Conservation (phyloP, 139 green algal genomes). For the Parachlorella kessleri region DNA sequence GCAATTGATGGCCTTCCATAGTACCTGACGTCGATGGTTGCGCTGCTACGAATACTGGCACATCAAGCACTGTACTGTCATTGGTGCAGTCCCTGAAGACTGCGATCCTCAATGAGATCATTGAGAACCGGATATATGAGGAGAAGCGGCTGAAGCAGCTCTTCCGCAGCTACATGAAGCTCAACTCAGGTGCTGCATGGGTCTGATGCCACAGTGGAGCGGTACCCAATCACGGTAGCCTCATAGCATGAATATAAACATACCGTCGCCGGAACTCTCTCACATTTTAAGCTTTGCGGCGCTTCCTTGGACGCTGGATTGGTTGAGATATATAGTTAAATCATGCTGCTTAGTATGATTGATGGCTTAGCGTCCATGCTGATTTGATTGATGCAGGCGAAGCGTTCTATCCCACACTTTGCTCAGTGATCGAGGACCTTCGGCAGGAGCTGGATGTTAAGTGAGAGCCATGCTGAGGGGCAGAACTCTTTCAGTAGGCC, state of each 20-base stretch:
- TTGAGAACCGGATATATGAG: constrained; percentile 16
- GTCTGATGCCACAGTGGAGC: neutral
- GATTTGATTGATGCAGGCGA: neutral
- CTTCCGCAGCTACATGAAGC: constrained; percentile 15
- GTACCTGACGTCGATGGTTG: no score
- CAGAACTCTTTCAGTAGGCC: no score
- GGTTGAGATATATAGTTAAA: neutral
- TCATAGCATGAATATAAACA: neutral
- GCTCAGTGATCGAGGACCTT: neutral
- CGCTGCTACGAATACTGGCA: no score
- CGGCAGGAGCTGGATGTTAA: neutral
- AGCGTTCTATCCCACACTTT: neutral
- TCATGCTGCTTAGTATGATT: neutral
- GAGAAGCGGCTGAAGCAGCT: constrained; percentile 6
- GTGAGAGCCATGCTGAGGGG: no score
- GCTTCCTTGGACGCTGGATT: neutral
- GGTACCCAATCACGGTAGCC: neutral
- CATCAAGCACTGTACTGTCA: no score
- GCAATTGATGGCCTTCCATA: no score
- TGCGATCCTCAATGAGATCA: neutral
- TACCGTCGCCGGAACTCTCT: no score
- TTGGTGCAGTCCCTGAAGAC: neutral
- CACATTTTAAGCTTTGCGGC: no score
- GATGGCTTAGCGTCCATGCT: neutral
- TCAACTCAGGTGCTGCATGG: neutral